Conservation (phyloP, 306 rosid species). For the Lathyrus oleraceus region DNA sequence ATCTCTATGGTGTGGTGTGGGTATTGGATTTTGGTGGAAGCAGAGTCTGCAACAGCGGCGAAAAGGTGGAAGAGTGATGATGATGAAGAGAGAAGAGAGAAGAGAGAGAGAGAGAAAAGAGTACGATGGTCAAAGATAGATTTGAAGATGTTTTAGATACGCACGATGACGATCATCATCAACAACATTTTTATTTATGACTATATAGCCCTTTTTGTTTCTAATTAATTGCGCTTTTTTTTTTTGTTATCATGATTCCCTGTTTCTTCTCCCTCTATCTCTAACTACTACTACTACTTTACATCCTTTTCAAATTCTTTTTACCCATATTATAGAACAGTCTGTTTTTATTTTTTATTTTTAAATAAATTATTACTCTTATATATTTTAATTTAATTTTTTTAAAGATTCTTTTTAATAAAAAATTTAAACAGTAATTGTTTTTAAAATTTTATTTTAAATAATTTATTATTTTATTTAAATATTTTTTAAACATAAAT, state of each 20-base stretch:
- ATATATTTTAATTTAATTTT: too few species aligned
- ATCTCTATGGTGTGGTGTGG: background rate
- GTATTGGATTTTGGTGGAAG: constrained; percentile 2
- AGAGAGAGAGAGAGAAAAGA: constrained; percentile 21
- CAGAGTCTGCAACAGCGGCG: constrained; percentile 69
- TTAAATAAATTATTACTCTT: too few species aligned
- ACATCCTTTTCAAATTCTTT: background rate
- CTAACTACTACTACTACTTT: background rate
- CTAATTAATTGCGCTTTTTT: background rate
- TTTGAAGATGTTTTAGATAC: constrained; percentile 57
- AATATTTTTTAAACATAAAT: too few species aligned
- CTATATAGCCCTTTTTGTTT: background rate
- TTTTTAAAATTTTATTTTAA: too few species aligned
- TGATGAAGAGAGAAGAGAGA: constrained; percentile 26
- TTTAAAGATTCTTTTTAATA: too few species aligned
- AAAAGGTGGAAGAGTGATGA: constrained; percentile 55
- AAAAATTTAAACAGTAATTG: too few species aligned
- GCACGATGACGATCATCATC: constrained; percentile 39
- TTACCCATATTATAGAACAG: too few species aligned
- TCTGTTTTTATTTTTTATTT: too few species aligned
- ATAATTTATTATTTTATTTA: too few species aligned
- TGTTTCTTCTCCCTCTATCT: background rate
- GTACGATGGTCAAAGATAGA: constrained; percentile 91
- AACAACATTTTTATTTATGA: background rate
- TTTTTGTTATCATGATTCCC: too few species aligned